A percentile compares a stretch with the other conserved stretches of the same genome.
Conservation (phyloP, 1,284 basidiomycete species). For the Cutaneotrichosporon sp. region DNA sequence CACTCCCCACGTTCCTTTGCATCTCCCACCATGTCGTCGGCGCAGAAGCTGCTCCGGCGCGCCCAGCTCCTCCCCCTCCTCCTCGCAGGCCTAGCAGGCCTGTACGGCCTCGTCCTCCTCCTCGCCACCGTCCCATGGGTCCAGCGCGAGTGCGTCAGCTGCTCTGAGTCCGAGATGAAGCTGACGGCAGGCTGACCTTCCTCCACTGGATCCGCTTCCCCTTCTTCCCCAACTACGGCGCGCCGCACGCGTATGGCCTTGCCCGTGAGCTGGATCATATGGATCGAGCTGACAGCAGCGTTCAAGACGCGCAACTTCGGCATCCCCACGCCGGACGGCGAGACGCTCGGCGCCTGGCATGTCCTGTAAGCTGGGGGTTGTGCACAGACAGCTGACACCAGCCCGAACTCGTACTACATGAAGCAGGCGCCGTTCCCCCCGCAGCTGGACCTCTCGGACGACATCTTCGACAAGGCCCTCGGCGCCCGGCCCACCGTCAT, state of each 20-base stretch:
- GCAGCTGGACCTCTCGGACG: slow-evolving; percentile 24
- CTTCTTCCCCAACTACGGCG: slow-evolving; percentile 63
- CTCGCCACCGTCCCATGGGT: slow-evolving; percentile 13
- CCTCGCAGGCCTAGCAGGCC: not conserved
- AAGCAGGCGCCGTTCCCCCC: slow-evolving; percentile 27
- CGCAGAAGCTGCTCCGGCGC: slow-evolving; percentile 13
- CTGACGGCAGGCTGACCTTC: slow-evolving; percentile 53
- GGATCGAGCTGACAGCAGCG: slow-evolving; percentile 56
- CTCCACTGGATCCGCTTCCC: slow-evolving; percentile 70
- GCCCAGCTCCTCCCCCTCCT: slow-evolving; percentile 9
- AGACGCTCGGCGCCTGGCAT: slow-evolving; percentile 86
- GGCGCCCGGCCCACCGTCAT: slow-evolving; percentile 70
- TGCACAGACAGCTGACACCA: slow-evolving; percentile 11
- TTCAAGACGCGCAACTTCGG: slow-evolving; percentile 74
- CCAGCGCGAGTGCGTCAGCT: slow-evolving; percentile 15
- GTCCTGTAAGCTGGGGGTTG: slow-evolving; percentile 59
- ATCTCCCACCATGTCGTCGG: slow-evolving; percentile 7
- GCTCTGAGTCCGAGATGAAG: not conserved
- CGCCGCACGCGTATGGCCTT: slow-evolving; percentile 75
- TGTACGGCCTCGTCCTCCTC: slow-evolving; percentile 7
- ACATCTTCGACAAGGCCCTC: slow-evolving; percentile 59
- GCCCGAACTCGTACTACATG: slow-evolving; percentile 34
- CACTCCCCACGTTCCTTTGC: not conserved
- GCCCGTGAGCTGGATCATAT: slow-evolving; percentile 70
- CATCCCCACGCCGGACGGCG: slow-evolving; percentile 72